phyloP scores from a whole-genome alignment of 768 basidiomycete genomes.

The Trametes gibbosa region DNA sequence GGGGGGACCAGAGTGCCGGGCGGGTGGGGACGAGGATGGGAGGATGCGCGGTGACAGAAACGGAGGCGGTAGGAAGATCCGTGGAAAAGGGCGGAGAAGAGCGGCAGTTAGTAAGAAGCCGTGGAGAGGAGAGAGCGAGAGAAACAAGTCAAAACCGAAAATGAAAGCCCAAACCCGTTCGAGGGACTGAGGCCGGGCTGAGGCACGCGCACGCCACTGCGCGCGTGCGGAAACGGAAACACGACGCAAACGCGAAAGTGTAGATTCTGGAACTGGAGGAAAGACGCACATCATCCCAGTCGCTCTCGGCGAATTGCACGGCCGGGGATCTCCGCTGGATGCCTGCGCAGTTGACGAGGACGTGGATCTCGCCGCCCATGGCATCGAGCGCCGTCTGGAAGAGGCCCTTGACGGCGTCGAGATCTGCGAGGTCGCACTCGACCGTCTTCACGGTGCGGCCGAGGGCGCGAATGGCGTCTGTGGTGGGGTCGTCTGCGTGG shows the following conservation, averaged over 20 bases:
- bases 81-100: constrained; percentile 15
- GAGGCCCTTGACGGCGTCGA: constrained; percentile 47
- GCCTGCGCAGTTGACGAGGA: constrained; percentile 70
- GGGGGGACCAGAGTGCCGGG: constrained; percentile 31
- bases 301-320: constrained; percentile 61
- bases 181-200: too few relatives aligned
- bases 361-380: constrained; percentile 53
- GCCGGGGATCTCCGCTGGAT: constrained; percentile 59
- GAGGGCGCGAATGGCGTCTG: constrained; percentile 35
- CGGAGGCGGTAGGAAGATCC: constrained; percentile 10
- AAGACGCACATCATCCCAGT: constrained; percentile 67
- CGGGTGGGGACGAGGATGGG: neutral
- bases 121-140: neutral
- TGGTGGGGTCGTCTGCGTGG: constrained; percentile 32
- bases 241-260: too few relatives aligned
- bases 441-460: constrained; percentile 42
- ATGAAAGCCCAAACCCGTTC: neutral
- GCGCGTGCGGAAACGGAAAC: too few relatives aligned
- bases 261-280: too few relatives aligned
- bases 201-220: too few relatives aligned
- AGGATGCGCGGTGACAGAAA: constrained; percentile 20
- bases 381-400: constrained; percentile 46
- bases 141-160: constrained; percentile 16
- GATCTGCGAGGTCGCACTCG: constrained; percentile 55
- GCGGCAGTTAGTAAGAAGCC: constrained; percentile 13